These are phyloP conservation scores for Akanthomyces muscarius DNA, from an alignment of 2,329 filamentous ascomycete genomes.

Conservation along the genomic window DNA sequence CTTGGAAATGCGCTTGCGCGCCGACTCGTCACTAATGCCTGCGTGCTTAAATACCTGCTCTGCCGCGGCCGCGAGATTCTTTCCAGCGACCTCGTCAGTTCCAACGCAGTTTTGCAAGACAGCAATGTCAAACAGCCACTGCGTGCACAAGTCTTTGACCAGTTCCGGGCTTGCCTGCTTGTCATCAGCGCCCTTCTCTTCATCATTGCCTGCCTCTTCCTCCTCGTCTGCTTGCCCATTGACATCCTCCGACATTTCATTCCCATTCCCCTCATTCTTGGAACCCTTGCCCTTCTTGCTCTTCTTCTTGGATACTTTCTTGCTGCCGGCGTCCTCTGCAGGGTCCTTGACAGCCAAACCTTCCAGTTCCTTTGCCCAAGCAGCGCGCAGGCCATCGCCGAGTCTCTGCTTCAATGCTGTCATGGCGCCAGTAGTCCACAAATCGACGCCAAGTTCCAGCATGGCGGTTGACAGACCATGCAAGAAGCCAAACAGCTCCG, in stretches of 20 bases:
- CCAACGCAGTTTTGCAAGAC: constrained; percentile 47
- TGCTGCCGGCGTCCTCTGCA: constrained; percentile 16
- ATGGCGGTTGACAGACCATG: constrained; percentile 62
- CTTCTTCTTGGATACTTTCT: constrained; percentile 13
- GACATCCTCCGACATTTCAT: constrained; percentile 13
- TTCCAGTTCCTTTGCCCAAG: constrained; percentile 45
- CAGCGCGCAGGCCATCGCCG: constrained; percentile 43
- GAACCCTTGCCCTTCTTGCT: constrained; percentile 19
- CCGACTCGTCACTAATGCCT: constrained; percentile 46
- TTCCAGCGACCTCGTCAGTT: constrained; percentile 24
- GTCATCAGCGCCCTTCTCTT: background rate
- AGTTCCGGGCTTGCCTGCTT: constrained; percentile 24
- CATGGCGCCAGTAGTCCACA: constrained; percentile 74
- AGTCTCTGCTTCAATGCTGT: constrained; percentile 57
- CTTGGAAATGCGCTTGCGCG: constrained; percentile 54
- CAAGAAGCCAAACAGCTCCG: constrained; percentile 68
- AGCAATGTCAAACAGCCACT: constrained; percentile 59
- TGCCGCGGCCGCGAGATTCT: constrained; percentile 42
- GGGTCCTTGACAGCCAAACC: constrained; percentile 22
- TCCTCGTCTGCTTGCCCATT: constrained; percentile 17
- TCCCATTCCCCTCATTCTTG: constrained; percentile 18
- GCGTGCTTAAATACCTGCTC: constrained; percentile 42
- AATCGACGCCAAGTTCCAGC: constrained; percentile 66
- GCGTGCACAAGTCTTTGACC: constrained; percentile 47
- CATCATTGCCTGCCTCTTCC: background rate